A percentile compares a stretch with the other conserved stretches of the same genome.
Conservation (phyloP, 2,329 filamentous ascomycete genomes). For the Penicillium paneum region DNA sequence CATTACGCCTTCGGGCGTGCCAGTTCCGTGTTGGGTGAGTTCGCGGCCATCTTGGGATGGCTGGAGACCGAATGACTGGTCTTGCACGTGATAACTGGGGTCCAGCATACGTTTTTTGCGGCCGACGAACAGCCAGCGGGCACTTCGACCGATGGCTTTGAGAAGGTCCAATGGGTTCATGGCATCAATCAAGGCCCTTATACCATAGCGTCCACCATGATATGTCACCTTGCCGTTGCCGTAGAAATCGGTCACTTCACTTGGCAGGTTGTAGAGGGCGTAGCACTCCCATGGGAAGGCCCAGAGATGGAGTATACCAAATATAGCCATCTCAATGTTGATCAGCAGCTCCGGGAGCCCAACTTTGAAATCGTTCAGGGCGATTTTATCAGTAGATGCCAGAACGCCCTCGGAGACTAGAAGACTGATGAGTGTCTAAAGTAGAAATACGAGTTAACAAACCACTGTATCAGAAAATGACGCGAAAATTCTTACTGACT, state of each 20-base stretch:
- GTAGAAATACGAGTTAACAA: conserved; percentile 1
- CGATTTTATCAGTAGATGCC: conserved; percentile 59
- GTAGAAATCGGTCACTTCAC: conserved; percentile 44
- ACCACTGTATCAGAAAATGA: background rate
- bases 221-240: conserved; percentile 52
- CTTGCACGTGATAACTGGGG: conserved; percentile 37
- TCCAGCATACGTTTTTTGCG: conserved; percentile 50
- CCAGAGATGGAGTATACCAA: conserved; percentile 74
- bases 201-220: conserved; percentile 62
- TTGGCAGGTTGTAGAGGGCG: conserved; percentile 45
- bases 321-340: conserved; percentile 81
- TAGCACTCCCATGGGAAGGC: conserved; percentile 79
- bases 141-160: conserved; percentile 72
- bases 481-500: conserved; percentile 48
- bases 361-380: conserved; percentile 73
- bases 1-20: conserved; percentile 21
- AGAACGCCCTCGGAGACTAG: conserved; percentile 62
- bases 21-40: conserved; percentile 15
- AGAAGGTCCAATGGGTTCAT: conserved; percentile 80
- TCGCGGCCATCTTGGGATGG: conserved; percentile 12
- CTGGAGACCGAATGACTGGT: conserved; percentile 31
- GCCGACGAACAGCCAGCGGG: conserved; percentile 78
- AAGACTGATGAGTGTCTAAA: conserved; percentile 57
- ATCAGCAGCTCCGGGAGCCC: conserved; percentile 75
- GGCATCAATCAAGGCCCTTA: conserved; percentile 65